phyloP scores from a whole-genome alignment of 306 rosid genomes.

The Pueraria montana region DNA sequence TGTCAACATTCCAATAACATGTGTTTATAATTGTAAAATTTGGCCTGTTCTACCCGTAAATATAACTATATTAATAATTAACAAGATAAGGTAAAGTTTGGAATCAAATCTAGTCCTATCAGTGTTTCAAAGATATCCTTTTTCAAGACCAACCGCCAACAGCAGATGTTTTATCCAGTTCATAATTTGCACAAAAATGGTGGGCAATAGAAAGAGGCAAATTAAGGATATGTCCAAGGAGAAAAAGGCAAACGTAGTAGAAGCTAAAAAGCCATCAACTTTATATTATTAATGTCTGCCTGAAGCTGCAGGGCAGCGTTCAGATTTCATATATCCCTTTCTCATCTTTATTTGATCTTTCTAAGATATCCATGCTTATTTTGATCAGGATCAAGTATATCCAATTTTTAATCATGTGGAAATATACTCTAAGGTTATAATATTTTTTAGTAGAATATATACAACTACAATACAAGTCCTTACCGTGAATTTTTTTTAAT shows the following conservation, averaged over 20 bases:
- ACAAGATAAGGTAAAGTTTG: background rate
- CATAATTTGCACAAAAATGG: background rate
- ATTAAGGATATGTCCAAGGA: conserved; percentile 26
- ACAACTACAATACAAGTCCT: background rate
- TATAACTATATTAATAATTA: background rate
- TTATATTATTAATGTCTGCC: conserved; percentile 13
- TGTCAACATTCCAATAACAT: background rate
- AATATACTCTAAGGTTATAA: too few relatives aligned
- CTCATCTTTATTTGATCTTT: background rate
- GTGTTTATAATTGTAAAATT: background rate
- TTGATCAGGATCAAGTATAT: too few relatives aligned
- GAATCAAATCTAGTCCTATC: background rate
- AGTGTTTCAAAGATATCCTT: background rate
- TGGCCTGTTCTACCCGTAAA: background rate
- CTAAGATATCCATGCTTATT: background rate
- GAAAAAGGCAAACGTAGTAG: conserved; percentile 19
- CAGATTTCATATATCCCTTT: background rate
- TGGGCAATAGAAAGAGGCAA: conserved; percentile 30
- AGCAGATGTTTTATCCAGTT: background rate
- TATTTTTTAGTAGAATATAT: too few relatives aligned
- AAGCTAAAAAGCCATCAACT: conserved; percentile 7
- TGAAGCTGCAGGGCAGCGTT: background rate
- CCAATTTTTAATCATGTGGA: too few relatives aligned
- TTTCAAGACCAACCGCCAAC: background rate
- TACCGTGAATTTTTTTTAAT: too few relatives aligned